Conservation (phyloP, 805 yeast genomes). For the Spathaspora arborariae region DNA sequence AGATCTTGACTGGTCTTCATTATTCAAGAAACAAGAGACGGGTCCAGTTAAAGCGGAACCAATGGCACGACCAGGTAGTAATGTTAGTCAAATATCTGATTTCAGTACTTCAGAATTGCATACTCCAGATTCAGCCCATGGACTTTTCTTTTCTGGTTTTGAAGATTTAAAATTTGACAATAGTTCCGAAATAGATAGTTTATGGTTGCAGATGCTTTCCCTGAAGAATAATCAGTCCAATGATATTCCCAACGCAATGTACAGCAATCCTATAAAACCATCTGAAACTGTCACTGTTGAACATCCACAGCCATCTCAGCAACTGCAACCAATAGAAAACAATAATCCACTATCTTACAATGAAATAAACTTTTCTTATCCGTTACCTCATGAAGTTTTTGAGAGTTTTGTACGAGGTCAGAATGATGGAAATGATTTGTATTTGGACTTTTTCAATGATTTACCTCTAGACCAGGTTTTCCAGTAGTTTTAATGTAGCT, state of each 20-base stretch:
- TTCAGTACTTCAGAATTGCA: background rate
- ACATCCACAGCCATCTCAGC: background rate
- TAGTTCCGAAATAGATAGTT: slow-evolving; percentile 22
- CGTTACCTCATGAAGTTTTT: background rate
- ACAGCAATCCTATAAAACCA: background rate
- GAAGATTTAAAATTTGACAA: slow-evolving; percentile 15
- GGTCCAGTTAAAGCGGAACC: background rate
- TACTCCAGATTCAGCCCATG: slow-evolving; percentile 1
- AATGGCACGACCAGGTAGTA: background rate
- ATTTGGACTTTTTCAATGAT: slow-evolving; percentile 11
- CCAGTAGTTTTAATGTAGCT: background rate
- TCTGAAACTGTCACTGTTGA: background rate
- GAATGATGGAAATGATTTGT: background rate
- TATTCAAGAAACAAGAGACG: slow-evolving; percentile 1
- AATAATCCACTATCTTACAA: background rate
- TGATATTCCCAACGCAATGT: background rate
- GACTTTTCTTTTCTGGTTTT: slow-evolving; percentile 6
- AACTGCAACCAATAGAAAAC: background rate
- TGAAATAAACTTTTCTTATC: background rate
- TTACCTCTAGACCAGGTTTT: slow-evolving; percentile 12
- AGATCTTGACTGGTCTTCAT: slow-evolving; percentile 2
- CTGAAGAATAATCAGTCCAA: slow-evolving; percentile 11
- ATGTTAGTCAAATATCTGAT: background rate
- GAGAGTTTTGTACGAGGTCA: background rate
- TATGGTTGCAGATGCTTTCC: slow-evolving; percentile 27